Evolutionary conservation across 331 rosid genomes (phyloP).

Genomic region (Ulmus americana): DNA sequence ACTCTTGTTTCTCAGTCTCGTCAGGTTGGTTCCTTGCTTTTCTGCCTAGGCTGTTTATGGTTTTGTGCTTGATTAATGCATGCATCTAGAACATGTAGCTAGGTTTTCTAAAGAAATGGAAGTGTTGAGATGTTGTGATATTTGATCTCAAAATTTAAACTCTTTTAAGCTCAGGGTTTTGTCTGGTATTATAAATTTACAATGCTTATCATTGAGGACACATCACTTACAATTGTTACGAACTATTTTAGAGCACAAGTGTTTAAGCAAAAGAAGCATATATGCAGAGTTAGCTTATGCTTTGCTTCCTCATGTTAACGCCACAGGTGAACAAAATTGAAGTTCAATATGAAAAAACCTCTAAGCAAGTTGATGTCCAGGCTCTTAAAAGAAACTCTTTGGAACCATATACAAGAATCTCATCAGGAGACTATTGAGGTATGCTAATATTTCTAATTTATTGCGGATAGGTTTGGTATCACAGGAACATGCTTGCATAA

Average conservation of each 20-base stretch:
- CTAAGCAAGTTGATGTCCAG: conserved; percentile 74
- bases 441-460: conserved; percentile 20
- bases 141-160: neutral
- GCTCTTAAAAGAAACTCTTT: conserved; percentile 57
- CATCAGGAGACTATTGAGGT: conserved; percentile 33
- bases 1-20: conserved; percentile 84
- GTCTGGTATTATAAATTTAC: neutral
- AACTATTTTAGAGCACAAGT: neutral
- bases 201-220: neutral
- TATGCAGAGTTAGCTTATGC: conserved; percentile 3
- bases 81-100: neutral
- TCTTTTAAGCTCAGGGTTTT: neutral
- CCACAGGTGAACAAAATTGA: conserved; percentile 63
- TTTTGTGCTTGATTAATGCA: neutral
- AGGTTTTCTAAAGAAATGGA: conserved; percentile 9
- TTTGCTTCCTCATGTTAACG: conserved; percentile 19
- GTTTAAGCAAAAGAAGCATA: neutral
- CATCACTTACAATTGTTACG: neutral
- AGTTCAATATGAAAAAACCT: conserved; percentile 61
- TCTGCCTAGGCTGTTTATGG: conserved; percentile 4
- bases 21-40: conserved; percentile 46
- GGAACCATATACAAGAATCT: conserved; percentile 56
- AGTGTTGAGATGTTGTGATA: neutral
- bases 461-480: neutral
- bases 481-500: neutral